Evolutionary conservation across 2,329 filamentous ascomycete species (phyloP).

Genomic region (Trichoderma oligosporum): DNA sequence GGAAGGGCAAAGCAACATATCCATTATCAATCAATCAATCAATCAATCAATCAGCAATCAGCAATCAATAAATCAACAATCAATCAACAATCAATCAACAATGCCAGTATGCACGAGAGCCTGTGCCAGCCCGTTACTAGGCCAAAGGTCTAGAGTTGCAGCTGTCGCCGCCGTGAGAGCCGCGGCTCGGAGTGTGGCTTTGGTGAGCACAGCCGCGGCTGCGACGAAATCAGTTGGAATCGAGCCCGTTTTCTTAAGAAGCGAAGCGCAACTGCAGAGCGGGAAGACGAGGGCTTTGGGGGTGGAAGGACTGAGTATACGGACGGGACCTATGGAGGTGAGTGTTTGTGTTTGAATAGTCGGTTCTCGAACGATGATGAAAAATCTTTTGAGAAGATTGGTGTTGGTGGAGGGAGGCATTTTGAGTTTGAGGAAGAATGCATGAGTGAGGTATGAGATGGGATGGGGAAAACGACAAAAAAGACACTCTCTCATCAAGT

Average conservation of each 20-base stretch:
- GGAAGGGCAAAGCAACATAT: no score
- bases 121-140: background rate
- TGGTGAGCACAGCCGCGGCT: background rate
- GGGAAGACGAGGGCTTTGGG: slow-evolving; percentile 13
- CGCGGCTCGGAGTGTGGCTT: background rate
- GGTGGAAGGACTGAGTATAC: slow-evolving; percentile 28
- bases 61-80: no score
- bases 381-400: no score
- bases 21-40: no score
- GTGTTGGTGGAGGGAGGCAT: no score
- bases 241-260: background rate
- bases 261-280: background rate
- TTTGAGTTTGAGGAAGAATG: no score
- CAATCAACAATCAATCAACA: no score
- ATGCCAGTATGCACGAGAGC: background rate
- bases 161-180: background rate
- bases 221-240: background rate
- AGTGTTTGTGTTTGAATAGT: background rate
- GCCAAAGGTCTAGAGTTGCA: background rate
- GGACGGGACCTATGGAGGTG: slow-evolving; percentile 32
- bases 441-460: no score
- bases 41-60: no score
- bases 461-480: no score
- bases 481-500: no score
- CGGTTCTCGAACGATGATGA: no score